phyloP scores from a whole-genome alignment of 2,329 filamentous ascomycete genomes.

The Epichloe festucae region DNA sequence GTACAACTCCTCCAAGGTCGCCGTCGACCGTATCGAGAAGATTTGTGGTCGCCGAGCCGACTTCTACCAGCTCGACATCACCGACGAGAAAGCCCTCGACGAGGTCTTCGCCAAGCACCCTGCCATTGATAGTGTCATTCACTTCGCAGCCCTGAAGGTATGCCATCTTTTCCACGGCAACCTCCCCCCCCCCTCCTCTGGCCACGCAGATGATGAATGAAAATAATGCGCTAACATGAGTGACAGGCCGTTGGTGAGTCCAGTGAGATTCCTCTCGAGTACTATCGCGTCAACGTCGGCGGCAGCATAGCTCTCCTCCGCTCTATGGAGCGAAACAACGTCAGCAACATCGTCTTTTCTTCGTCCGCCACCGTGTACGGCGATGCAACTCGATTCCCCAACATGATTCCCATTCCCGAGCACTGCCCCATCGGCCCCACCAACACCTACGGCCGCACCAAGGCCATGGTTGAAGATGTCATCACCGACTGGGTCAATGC shows the following conservation, averaged over 20 bases:
- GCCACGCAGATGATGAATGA: no score
- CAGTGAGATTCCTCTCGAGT: slow-evolving; percentile 83
- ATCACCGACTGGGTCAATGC: slow-evolving; percentile 86
- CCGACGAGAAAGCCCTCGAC: slow-evolving; percentile 70
- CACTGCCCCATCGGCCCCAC: slow-evolving; percentile 91
- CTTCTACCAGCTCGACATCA: slow-evolving; percentile 82
- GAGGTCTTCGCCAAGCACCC: slow-evolving; percentile 80
- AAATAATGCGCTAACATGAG: no score
- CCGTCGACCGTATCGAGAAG: slow-evolving; percentile 87
- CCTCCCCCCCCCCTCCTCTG: no score
- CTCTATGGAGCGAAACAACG: slow-evolving; percentile 79
- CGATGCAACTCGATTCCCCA: slow-evolving; percentile 85
- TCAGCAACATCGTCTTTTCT: slow-evolving; percentile 96
- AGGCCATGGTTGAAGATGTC: slow-evolving; percentile 80
- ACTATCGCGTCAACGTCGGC: slow-evolving; percentile 94
- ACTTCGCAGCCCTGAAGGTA: slow-evolving; percentile 96
- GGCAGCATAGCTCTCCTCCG: slow-evolving; percentile 80
- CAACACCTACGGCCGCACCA: slow-evolving; percentile 96
- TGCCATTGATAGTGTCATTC: slow-evolving; percentile 93
- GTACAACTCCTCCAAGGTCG: slow-evolving; percentile 91
- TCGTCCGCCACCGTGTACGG: slow-evolving; percentile 97
- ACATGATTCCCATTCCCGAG: slow-evolving; percentile 99
- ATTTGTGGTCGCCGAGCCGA: slow-evolving; percentile 76
- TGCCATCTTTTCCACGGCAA: background rate
- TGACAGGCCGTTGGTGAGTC: slow-evolving; percentile 86